Evolutionary conservation across 257 asterid genomes (phyloP), one percentile per base, ranked within the genome.

Genomic region (Leptodermis oblonga): DNA sequence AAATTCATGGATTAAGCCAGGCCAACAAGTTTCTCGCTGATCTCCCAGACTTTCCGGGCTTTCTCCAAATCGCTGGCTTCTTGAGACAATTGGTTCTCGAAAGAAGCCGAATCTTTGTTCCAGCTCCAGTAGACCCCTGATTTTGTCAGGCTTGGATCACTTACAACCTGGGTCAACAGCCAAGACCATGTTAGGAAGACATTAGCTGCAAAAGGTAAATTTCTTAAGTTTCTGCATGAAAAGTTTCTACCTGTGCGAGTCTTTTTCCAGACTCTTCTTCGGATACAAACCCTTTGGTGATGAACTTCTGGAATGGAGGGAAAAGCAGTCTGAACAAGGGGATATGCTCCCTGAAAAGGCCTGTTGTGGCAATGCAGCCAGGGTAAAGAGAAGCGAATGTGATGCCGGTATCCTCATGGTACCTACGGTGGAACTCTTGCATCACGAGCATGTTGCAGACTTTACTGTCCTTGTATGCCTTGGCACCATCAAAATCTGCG

Each of bases 101-200:
- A 92, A 0, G 97, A 90, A 62, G 98, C 86, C 0, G 98, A 92
- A 74, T 84, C 82, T 76, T 90, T 88, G 83, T 92, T 92, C 98
- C 98, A 92, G 88, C 98, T 92, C 98, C 98, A 92, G 78, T 92
- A 92, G 5, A 93, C 97, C 28, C 98, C 98, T 4, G 98, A 93
- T 79, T 93, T 93, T 7, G 95, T 84, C 87, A 93, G 73, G 84
- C 97, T 93, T 61, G 96, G 96, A 76, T 93, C 98, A 17, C 88
- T 83, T 49, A 93, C 97, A 54, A 93, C 98, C 96, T 90, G 83
- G 39, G 76, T 59, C 14, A 52, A 11, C 5, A 67, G 41, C 11
- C 66, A 15, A 14, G 26, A 68, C 5, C 9, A 42, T 30, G 33
- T 48, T 43, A 13, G 13, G 7, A 34, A 10, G 51, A 22, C 23